Conservation (phyloP, 2,329 filamentous ascomycete genomes). For the Diaporthe vaccinii region DNA sequence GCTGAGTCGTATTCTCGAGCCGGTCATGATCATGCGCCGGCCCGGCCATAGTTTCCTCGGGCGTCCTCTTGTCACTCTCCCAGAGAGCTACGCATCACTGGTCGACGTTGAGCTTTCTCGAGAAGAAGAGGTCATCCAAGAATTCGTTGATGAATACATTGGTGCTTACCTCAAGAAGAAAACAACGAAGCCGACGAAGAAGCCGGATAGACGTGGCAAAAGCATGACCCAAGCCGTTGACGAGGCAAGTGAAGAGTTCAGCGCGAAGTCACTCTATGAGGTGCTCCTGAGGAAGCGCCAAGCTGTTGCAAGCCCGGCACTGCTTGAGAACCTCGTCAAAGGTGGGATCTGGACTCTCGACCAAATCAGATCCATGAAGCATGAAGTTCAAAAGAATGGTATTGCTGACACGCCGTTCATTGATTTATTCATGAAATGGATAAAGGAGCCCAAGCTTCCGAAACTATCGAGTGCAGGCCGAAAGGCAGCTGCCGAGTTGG, state of each 20-base stretch:
- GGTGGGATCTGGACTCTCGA: background rate
- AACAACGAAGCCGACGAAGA: background rate
- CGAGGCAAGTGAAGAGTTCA: background rate
- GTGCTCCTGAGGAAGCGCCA: background rate
- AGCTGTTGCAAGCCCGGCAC: background rate
- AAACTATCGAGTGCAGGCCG: background rate
- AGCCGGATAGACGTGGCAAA: background rate
- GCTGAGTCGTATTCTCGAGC: background rate
- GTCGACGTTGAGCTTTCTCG: background rate
- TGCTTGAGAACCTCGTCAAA: background rate
- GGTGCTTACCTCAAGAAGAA: background rate
- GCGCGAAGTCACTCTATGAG: background rate
- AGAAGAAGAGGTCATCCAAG: constrained; percentile 4
- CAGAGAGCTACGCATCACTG: background rate
- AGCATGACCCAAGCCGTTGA: background rate
- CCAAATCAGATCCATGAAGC: background rate
- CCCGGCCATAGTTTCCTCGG: background rate
- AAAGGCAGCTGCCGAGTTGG: background rate
- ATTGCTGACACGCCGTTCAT: background rate
- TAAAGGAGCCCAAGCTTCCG: background rate
- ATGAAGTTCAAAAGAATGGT: background rate
- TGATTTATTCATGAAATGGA: background rate
- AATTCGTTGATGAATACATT: background rate
- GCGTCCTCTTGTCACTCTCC: background rate
- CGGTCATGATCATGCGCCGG: background rate